Conservation (phyloP, 129 eudicot species). For the Ambrosia trifida region DNA sequence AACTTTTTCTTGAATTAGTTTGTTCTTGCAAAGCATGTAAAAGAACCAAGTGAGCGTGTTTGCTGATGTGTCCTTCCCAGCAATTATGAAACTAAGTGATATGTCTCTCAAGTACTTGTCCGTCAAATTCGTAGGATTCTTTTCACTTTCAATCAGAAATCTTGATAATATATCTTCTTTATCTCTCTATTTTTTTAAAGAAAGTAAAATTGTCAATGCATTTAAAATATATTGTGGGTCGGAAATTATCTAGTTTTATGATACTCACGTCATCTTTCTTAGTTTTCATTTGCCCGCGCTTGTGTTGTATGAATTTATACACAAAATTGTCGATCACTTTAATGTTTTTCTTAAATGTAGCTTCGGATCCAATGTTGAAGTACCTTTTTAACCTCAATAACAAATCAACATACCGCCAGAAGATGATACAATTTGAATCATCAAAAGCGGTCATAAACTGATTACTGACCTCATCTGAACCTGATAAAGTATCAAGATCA, state of each 20-base stretch:
- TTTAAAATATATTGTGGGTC: background rate
- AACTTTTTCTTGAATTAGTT: slow-evolving; percentile 54
- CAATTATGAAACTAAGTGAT: slow-evolving; percentile 63
- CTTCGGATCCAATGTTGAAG: slow-evolving; percentile 62
- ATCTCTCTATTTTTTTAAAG: slow-evolving; percentile 29
- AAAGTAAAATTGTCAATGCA: slow-evolving; percentile 1
- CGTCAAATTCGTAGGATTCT: slow-evolving; percentile 43
- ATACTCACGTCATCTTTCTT: slow-evolving; percentile 41
- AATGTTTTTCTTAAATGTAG: slow-evolving; percentile 48
- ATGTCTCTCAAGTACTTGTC: slow-evolving; percentile 71
- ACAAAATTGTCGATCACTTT: slow-evolving; percentile 54
- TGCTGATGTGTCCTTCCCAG: slow-evolving; percentile 73
- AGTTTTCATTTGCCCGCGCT: slow-evolving; percentile 48
- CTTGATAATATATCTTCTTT: slow-evolving; percentile 69
- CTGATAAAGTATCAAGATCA: slow-evolving; percentile 62
- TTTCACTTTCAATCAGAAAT: slow-evolving; percentile 54
- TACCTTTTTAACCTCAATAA: slow-evolving; percentile 60
- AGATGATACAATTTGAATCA: slow-evolving; percentile 52
- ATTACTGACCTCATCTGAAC: slow-evolving; percentile 44
- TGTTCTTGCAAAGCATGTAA: slow-evolving; percentile 61
- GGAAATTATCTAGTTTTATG: background rate
- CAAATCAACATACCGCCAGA: slow-evolving; percentile 56
- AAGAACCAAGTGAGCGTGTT: slow-evolving; percentile 74
- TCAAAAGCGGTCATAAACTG: slow-evolving; percentile 65
- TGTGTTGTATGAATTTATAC: slow-evolving; percentile 48